Evolutionary conservation across 352 stramenopile species (phyloP), one percentile per base, ranked within the genome.

Genomic region (Globisporangium ultimum): DNA sequence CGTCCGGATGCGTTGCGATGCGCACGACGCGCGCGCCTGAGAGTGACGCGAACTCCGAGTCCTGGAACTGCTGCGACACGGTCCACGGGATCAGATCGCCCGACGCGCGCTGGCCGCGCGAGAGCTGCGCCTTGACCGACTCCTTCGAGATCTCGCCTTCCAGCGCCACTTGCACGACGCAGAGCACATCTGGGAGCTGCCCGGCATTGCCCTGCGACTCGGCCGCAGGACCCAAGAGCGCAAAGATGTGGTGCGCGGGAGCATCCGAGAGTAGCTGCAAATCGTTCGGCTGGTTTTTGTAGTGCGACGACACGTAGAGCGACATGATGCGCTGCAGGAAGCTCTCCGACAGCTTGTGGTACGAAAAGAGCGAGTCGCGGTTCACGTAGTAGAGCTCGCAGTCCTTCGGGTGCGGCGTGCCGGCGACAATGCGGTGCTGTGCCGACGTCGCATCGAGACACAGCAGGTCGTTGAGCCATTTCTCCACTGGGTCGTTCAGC

Each of bases 231-330:
- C 96, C 97, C 6, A 99, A 74, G 5, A 99, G 82, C 24, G 98
- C 97, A 74, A 99, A 99, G 12, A 99, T 85, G 61, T 97, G 89
- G 68, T 99, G 98, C 12, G 97, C 95, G 1, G 98, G 98, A 14
- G 97, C 97, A 74, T 99, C 98, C 28, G 91, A 98, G 6, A 99
- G 81, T 69, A 99, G 81, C 81, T 99, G 97, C 47, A 99, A 76
- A 78, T 99, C 98, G 72, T 99, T 99, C 13, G 98, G 98, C 65
- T 97, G 93, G 77, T 99, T 99, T 72, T 99, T 99, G 91, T 99
- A 99, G 80, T 99, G 98, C 28, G 97, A 98, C 47, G 95, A 95
- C 47, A 98, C 98, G 68, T 99, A 99, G 9, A 99, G 80, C 34
- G 88, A 74, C 92, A 97, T 97, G 55, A 98, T 85, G 34, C 91